A percentile compares a stretch with the other conserved stretches of the same genome.
Evolutionary conservation across 164 flowering plant species (phyloP).

Genomic region (Cinnamomum chago): DNA sequence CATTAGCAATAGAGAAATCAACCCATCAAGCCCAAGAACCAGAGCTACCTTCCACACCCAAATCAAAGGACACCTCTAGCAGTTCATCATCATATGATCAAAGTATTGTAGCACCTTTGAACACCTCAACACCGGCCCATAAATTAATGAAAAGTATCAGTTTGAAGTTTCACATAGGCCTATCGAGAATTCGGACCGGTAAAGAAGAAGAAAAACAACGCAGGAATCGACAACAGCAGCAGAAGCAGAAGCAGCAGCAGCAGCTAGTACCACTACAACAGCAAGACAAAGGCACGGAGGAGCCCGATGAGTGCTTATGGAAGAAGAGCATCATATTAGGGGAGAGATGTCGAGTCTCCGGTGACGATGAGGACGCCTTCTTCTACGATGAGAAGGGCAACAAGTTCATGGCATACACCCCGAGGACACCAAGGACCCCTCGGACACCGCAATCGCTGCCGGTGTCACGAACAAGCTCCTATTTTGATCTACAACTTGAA

Average conservation of each 20-base stretch:
- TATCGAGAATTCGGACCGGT: conserved; percentile 10
- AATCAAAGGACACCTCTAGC: background rate
- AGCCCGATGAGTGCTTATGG: conserved; percentile 53
- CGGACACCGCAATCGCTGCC: conserved; percentile 31
- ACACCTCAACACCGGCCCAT: background rate
- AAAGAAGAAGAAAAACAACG: conserved; percentile 9
- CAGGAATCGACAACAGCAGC: too few relatives aligned
- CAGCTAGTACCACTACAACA: background rate
- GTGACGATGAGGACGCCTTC: conserved; percentile 36
- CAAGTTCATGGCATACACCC: conserved; percentile 26
- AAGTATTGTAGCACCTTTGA: background rate
- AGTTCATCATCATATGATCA: background rate
- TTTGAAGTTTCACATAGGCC: conserved; percentile 13
- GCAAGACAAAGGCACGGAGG: conserved; percentile 10
- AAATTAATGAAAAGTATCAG: conserved; percentile 21
- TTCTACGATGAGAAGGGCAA: conserved; percentile 45
- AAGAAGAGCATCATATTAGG: conserved; percentile 70
- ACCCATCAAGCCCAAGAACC: background rate
- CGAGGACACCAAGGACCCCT: conserved; percentile 21
- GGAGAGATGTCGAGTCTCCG: conserved; percentile 55
- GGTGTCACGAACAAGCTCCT: conserved; percentile 24
- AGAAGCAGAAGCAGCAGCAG: too few relatives aligned
- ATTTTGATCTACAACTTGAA: conserved; percentile 10
- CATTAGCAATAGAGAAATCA: background rate
- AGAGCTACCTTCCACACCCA: background rate